Conservation (phyloP, 257 asterid species). For the Verbascum thapsus region DNA sequence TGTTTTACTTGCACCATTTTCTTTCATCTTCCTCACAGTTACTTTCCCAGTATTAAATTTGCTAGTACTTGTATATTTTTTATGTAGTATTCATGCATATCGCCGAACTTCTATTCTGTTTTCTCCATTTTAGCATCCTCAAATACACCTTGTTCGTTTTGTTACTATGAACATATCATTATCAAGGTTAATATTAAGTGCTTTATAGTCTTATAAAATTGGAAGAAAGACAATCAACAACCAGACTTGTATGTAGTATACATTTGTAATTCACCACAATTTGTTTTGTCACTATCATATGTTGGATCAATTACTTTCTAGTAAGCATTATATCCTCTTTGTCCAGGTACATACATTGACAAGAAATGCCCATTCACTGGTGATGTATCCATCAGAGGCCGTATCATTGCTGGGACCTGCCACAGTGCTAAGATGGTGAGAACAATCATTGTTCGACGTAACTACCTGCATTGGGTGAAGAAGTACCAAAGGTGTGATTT, state of each 20-base stretch:
- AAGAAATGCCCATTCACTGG: slow-evolving; percentile 49
- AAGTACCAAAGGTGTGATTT: slow-evolving; percentile 46
- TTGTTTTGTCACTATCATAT: no score
- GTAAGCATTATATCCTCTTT: background rate
- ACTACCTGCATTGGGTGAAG: slow-evolving; percentile 53
- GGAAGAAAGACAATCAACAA: no score
- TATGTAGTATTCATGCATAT: background rate
- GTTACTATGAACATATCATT: no score
- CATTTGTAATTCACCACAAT: background rate
- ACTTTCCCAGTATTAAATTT: background rate
- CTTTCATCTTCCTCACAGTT: no score
- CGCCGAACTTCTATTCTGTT: background rate
- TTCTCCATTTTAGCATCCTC: background rate
- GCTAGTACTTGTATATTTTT: background rate
- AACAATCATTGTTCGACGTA: slow-evolving; percentile 49
- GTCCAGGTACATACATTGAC: slow-evolving; percentile 35
- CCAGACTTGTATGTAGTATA: no score
- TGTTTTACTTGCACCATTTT: background rate
- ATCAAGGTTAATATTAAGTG: no score
- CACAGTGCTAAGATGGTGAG: slow-evolving; percentile 58
- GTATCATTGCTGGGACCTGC: slow-evolving; percentile 52
- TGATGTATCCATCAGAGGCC: slow-evolving; percentile 38
- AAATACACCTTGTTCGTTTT: no score
- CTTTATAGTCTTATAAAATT: no score
- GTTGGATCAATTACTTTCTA: background rate